Conservation (phyloP, 139 green algal genomes). For the Desmodesmus armatus region DNA sequence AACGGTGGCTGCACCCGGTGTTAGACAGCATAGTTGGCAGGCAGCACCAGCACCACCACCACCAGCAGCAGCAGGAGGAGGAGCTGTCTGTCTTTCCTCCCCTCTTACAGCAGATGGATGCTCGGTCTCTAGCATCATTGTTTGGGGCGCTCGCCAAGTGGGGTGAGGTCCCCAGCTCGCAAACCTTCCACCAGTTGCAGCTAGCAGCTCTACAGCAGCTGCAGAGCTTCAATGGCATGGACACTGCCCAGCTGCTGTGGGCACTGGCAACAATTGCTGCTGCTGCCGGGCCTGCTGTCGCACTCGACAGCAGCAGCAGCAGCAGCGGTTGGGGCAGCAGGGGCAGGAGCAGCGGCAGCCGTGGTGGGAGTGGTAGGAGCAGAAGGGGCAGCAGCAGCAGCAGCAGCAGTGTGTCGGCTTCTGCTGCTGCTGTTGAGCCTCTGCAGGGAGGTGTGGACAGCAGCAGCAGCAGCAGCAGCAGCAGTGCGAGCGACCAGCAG, state of each 20-base stretch:
- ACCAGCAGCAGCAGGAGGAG: constrained; percentile 5
- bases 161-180: constrained; percentile 8
- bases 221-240: constrained; percentile 23
- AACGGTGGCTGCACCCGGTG: background rate
- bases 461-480: constrained; percentile 20
- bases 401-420: constrained; percentile 23
- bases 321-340: background rate
- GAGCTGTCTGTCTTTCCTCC: too few relatives aligned
- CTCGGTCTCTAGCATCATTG: constrained; percentile 7
- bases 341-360: background rate
- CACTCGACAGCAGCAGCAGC: background rate
- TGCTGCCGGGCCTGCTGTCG: constrained; percentile 4
- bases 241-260: constrained; percentile 28
- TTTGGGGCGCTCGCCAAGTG: constrained; percentile 27
- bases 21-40: background rate
- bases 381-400: background rate
- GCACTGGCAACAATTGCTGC: constrained; percentile 17
- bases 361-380: background rate
- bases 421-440: background rate
- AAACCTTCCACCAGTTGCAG: background rate
- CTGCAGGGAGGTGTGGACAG: background rate
- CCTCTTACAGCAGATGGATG: constrained; percentile 8
- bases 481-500: constrained; percentile 7
- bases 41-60: background rate
- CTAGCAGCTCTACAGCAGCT: background rate